phyloP scores from a whole-genome alignment of 1,139 yeast genomes.

The Zygosaccharomyces sapae region DNA sequence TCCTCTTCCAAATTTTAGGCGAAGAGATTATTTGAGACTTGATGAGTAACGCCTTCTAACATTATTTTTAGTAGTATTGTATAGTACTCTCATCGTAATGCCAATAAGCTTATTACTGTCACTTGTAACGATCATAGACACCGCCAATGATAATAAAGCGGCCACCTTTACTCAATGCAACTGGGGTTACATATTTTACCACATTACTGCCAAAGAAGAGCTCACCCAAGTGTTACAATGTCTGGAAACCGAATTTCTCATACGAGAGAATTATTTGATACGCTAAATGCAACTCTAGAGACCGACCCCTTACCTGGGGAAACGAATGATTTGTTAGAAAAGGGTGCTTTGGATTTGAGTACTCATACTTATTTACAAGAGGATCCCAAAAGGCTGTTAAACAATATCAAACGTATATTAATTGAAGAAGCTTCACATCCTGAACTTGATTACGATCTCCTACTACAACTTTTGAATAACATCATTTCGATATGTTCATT shows the following conservation, averaged over 20 bases:
- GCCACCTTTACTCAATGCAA: neutral
- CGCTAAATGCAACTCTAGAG: constrained; percentile 12
- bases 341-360: constrained; percentile 21
- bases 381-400: constrained; percentile 20
- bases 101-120: constrained; percentile 2
- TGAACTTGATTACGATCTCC: constrained; percentile 16
- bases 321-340: constrained; percentile 21
- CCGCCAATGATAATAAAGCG: neutral
- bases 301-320: constrained; percentile 9
- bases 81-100: too few relatives aligned
- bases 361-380: constrained; percentile 13
- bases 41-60: neutral
- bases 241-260: constrained; percentile 1
- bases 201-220: neutral
- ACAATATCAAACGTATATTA: constrained; percentile 20
- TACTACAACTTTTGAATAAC: constrained; percentile 31
- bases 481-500: constrained; percentile 29
- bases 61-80: neutral
- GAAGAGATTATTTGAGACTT: neutral
- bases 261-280: constrained; percentile 12
- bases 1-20: constrained; percentile 12
- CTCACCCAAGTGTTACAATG: neutral
- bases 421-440: constrained; percentile 8
- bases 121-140: neutral
- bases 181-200: too few relatives aligned